Evolutionary conservation across 176 grass and related monocot genomes (phyloP), one percentile per base, ranked within the genome.

Genomic region (Rhipidocladum racemiflorum): DNA sequence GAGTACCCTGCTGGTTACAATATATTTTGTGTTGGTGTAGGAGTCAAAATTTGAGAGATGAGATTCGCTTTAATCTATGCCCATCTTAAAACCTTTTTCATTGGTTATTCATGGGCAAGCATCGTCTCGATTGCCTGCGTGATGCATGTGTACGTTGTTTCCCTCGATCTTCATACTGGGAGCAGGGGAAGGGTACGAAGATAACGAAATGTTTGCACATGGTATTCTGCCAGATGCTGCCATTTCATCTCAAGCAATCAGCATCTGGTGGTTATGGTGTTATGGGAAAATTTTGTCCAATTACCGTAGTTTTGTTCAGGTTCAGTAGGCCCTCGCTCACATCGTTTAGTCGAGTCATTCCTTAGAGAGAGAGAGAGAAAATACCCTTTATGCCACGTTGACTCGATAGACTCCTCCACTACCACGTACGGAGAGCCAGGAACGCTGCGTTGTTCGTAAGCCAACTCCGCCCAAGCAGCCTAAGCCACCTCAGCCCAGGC

Each of bases 1-100:
- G 66, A 86, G 62, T 79, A 83, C 68, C 86, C 25, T 61, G 67
- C 69, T 66, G 60, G 88, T 68, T 87, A 86, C 67, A 68, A 74
- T 83, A 86, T 90, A 78, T 82, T 61, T 25, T 86, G 72, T 77
- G 53, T 83, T 82, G 61, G 74, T 86, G 68, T 83, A 86, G 88
- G 73, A 62, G 70, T 81, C 48, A n/a, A 42, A 65, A 30, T 11
- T 88, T 68, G 9, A 36, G 32, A 27, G n/a, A 27, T 38, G 28
- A 83, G 39, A 46, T 53, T 53, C 51, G 43, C 17, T 60, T 82
- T 28, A 54, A 1, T 18, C 14, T n/a, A 11, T 61, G 29, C 59
- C 2, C 3, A 20, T 20, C 53, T 18, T 23, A 1, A n/a, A 34
- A 24, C 43, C 5, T 29, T 44, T 21, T 24, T 75, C 6, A 59